A percentile compares a stretch with the other conserved stretches of the same genome.
These are phyloP conservation scores for Porcisia deanei DNA, from an alignment of 208 protist genomes.

Conservation along the genomic window DNA sequence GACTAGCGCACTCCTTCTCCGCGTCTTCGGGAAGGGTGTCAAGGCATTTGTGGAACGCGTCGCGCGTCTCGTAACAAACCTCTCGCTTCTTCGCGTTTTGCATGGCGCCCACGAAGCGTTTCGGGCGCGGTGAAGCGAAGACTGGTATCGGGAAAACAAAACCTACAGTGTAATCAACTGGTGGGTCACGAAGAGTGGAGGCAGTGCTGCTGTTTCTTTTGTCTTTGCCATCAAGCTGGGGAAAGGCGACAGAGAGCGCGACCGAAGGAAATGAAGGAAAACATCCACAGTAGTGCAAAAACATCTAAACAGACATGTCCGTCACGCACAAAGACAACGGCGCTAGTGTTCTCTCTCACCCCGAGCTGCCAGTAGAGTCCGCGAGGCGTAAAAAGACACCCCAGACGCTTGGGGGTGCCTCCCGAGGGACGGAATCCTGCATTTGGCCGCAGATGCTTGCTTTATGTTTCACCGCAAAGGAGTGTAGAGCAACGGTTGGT, in stretches of 20 bases:
- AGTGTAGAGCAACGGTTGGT: neutral
- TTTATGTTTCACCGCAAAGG: neutral
- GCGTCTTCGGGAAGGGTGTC: slow-evolving; percentile 69
- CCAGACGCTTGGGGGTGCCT: neutral
- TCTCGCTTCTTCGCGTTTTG: slow-evolving; percentile 79
- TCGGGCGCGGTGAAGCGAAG: neutral
- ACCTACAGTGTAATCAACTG: neutral
- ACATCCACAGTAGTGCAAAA: neutral
- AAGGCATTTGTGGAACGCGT: slow-evolving; percentile 78
- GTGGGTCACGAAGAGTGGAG: neutral
- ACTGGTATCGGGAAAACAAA: neutral
- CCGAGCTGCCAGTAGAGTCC: neutral
- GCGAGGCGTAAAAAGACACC: neutral
- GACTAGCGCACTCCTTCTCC: slow-evolving; percentile 59
- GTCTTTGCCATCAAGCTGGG: neutral
- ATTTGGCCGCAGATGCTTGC: neutral
- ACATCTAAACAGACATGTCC: neutral
- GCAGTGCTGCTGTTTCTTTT: neutral
- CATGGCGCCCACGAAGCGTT: slow-evolving; percentile 32
- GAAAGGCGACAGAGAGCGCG: neutral
- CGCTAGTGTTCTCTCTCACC: neutral
- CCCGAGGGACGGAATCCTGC: neutral
- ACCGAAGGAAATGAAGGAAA: neutral
- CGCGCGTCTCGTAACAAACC: slow-evolving; percentile 72
- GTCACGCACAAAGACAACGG: neutral